phyloP scores from a whole-genome alignment of 192 early-diverging fungal species.

The Linnemannia hyalina region DNA sequence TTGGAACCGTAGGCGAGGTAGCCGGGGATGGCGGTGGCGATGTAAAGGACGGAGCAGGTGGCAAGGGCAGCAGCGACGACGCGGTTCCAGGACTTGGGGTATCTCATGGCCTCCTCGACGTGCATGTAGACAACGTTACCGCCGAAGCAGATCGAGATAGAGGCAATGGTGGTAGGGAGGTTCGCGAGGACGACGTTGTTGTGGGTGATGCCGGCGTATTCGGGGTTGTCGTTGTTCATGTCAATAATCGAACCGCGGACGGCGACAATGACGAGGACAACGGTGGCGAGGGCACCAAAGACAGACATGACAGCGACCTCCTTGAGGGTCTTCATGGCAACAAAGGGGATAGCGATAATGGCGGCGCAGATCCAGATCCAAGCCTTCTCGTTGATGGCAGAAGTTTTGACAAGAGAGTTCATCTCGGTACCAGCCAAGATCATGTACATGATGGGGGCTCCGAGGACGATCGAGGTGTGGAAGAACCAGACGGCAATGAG shows the following conservation, averaged over 20 bases:
- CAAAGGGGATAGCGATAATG: conserved; percentile 78
- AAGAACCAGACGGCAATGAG: conserved; percentile 73
- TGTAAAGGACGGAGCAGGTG: conserved; percentile 78
- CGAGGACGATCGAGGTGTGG: conserved; percentile 75
- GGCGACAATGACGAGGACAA: conserved; percentile 79
- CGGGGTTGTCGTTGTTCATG: conserved; percentile 55
- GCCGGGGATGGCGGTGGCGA: conserved; percentile 75
- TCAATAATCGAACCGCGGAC: conserved; percentile 66
- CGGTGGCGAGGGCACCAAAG: conserved; percentile 81
- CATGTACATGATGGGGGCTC: conserved; percentile 78
- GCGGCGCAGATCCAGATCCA: conserved; percentile 77
- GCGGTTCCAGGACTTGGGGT: conserved; percentile 75
- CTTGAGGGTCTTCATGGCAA: conserved; percentile 81
- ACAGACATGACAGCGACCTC: conserved; percentile 83
- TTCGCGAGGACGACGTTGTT: conserved; percentile 71
- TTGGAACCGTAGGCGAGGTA: conserved; percentile 81
- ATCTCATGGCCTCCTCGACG: conserved; percentile 85
- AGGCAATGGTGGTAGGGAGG: conserved; percentile 81
- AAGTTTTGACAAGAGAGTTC: conserved; percentile 64
- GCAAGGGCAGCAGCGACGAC: conserved; percentile 73
- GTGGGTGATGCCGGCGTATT: conserved; percentile 55
- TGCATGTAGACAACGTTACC: conserved; percentile 89
- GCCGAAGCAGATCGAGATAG: conserved; percentile 87
- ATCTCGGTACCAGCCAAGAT: conserved; percentile 83
- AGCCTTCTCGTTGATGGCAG: conserved; percentile 47